Evolutionary conservation across 768 basidiomycete species (phyloP).

Genomic region (Floccularia luteovirens): DNA sequence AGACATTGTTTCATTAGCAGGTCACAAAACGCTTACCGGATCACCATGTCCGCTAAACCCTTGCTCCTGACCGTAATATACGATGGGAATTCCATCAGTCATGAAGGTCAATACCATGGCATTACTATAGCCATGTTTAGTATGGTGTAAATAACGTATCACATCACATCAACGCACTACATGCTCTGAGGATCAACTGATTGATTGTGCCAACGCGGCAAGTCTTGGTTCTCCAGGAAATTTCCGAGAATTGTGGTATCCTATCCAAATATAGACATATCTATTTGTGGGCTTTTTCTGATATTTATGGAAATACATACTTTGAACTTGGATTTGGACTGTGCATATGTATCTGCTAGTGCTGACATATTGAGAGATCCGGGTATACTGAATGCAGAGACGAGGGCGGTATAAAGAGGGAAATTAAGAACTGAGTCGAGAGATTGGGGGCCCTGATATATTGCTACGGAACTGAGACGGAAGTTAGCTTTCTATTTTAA

Average conservation of each 20-base stretch:
- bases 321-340: constrained; percentile 47
- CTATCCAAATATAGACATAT: constrained; percentile 12
- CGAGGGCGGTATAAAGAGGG: constrained; percentile 59
- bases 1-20: constrained; percentile 3
- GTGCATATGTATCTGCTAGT: constrained; percentile 40
- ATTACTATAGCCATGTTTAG: constrained; percentile 33
- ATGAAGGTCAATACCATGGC: constrained; percentile 71
- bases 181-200: constrained; percentile 69
- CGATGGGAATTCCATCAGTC: constrained; percentile 77
- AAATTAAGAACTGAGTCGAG: constrained; percentile 70
- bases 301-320: constrained; percentile 13
- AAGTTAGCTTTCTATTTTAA: too few species aligned
- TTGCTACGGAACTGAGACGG: constrained; percentile 35
- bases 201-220: constrained; percentile 65
- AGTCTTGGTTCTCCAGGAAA: constrained; percentile 76
- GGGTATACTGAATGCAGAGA: constrained; percentile 63
- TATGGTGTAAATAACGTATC: not conserved
- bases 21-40: constrained; percentile 37
- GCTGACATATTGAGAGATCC: constrained; percentile 58
- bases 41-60: constrained; percentile 54
- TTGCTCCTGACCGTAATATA: constrained; percentile 82
- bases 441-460: constrained; percentile 53
- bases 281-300: constrained; percentile 3
- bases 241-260: constrained; percentile 52
- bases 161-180: constrained; percentile 32